Percentiles rank a stretch among this genome's conserved stretches.
phyloP scores from a whole-genome alignment of 2,329 filamentous ascomycete species.

The Lizonia empirigonia region DNA sequence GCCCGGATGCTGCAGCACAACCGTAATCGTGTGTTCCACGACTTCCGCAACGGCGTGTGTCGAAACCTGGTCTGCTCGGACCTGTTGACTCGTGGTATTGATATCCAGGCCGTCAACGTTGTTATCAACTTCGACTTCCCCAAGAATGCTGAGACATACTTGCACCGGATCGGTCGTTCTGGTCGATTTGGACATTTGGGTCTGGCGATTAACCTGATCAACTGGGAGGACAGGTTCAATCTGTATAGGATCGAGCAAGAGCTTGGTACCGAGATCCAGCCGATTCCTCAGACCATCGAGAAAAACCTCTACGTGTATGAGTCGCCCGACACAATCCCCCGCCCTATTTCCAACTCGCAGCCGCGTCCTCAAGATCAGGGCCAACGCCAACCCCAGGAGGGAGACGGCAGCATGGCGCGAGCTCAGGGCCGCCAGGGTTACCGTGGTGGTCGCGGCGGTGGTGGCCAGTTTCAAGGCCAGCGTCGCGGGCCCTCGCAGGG shows the following conservation, averaged over 20 bases:
- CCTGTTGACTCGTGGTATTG: constrained; percentile 95
- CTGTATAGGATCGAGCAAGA: constrained; percentile 98
- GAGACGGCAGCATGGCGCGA: constrained; percentile 30
- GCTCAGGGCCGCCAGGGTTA: constrained; percentile 39
- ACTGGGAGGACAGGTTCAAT: constrained; percentile 99
- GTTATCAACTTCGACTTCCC: constrained; percentile 99
- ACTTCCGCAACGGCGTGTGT: constrained; percentile 97
- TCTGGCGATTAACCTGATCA: constrained; percentile 98
- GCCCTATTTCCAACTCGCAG: constrained; percentile 68
- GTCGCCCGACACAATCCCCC: constrained; percentile 90
- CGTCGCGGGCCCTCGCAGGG: constrained; percentile 31
- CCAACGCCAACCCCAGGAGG: constrained; percentile 34
- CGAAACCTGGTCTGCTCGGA: constrained; percentile 98
- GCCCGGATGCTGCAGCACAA: constrained; percentile 97
- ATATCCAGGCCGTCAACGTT: constrained; percentile 98
- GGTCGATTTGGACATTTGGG: constrained; percentile 96
- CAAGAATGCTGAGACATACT: constrained; percentile 98
- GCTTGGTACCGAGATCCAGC: constrained; percentile 93
- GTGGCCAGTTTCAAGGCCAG: constrained; percentile 42
- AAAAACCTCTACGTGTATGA: constrained; percentile 99
- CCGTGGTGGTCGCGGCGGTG: constrained; percentile 44
- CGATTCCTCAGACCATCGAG: constrained; percentile 93
- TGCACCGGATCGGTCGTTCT: constrained; percentile 97
- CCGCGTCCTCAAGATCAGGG: constrained; percentile 27
- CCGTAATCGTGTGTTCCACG: constrained; percentile 98